phyloP scores from a whole-genome alignment of 2,329 filamentous ascomycete genomes.

The Gliomastix tumulicola region DNA sequence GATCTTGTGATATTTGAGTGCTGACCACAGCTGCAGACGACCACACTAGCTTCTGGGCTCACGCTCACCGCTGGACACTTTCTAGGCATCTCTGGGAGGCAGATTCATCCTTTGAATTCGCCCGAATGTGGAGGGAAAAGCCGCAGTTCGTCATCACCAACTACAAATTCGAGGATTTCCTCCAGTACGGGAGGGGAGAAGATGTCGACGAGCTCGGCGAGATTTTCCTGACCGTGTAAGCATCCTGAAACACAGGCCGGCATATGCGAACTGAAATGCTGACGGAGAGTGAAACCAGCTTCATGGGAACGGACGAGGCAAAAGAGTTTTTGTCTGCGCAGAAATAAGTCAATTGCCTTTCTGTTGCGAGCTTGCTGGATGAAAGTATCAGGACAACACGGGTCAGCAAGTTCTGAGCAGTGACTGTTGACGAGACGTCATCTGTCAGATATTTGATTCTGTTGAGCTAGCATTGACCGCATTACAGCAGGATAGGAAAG shows the following conservation, averaged over 20 bases:
- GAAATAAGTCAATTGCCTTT: too few species aligned
- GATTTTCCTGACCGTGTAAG: slow-evolving; percentile 11
- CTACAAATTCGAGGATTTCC: slow-evolving; percentile 16
- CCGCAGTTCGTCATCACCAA: slow-evolving; percentile 13
- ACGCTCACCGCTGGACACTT: slow-evolving; percentile 21
- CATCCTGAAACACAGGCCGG: too few species aligned
- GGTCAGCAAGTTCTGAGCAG: too few species aligned
- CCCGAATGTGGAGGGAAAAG: slow-evolving; percentile 13
- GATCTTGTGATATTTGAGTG: neutral
- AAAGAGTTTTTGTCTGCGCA: neutral
- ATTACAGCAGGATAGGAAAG: too few species aligned
- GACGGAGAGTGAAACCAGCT: neutral
- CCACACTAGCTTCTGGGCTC: slow-evolving; percentile 7
- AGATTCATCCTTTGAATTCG: slow-evolving; percentile 16
- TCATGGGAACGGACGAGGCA: neutral
- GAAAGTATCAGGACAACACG: too few species aligned
- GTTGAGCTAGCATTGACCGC: too few species aligned
- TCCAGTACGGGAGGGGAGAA: slow-evolving; percentile 15
- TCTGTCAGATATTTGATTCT: too few species aligned
- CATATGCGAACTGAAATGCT: too few species aligned
- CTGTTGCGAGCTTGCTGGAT: too few species aligned
- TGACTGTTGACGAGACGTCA: too few species aligned
- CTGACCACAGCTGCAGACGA: neutral
- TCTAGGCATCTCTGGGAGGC: slow-evolving; percentile 21
- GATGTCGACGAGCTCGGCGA: slow-evolving; percentile 22